Base-by-base conservation (phyloP, 1,284 basidiomycete genomes). In the Amylostereum areolatum region DNA sequence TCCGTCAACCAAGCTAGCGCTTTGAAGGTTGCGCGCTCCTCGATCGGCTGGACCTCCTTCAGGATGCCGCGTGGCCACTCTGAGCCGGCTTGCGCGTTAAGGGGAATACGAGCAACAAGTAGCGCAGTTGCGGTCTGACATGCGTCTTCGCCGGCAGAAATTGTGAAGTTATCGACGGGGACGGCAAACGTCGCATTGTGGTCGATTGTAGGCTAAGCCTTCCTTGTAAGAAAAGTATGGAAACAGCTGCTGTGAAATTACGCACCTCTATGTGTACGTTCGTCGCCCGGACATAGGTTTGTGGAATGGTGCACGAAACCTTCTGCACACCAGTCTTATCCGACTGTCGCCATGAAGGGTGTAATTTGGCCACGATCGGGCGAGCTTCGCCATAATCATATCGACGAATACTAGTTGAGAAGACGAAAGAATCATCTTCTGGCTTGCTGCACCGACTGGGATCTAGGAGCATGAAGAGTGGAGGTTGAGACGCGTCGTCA, bases 1-100 rank as follows among this genome's bases (percentile, higher is more conserved):
- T 94, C 90, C 11, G 91, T 73, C 31, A 96, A 71, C 92, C 93
- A 97, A 0, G 92, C 87, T 6, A 95, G 64, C 5, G 83, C 74
- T 55, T 81, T 81, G 72, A 93, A 95, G 0, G 83, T 87, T 2
- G 79, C 73, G 5, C 92, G 85, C 58, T 95, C 89, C 59, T 93
- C 85, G 6, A 91, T 74, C 55, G 89, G 85, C 63, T 95, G 91
- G 31, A 97, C 80, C 59, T 92, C 87, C 31, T 69, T 70, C 91
- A 91, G 96, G 1, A 62, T 55, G 7, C 76, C 80, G 34, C 72
- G 71, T 3, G 85, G 80, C 93, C 93, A 97, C 61, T 92, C 88
- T 2, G 74, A 57, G 44, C 89, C 85, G 8, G 83, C 80, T 58
- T 85, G 75, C 24, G 76, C 73, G 11, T 73, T 73, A 33, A 94